Base-by-base conservation (phyloP, 495 filamentous ascomycete species). In the Daldinia decipiens region DNA sequence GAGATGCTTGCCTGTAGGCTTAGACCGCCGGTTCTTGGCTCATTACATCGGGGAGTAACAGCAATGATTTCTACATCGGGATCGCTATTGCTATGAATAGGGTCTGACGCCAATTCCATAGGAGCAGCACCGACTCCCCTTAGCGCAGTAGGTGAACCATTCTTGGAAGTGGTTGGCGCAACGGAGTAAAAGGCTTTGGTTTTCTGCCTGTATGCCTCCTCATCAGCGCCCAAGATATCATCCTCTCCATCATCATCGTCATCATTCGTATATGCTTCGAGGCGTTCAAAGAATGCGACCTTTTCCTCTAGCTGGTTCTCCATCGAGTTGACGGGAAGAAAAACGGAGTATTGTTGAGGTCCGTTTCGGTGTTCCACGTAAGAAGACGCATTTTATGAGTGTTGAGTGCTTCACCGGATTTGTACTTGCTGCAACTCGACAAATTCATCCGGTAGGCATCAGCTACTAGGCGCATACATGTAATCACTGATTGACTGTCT, bases 281-380 rank as follows among this genome's bases (percentile, higher is more conserved):
- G 53, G 43, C 57, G 52, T 45, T 74, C 68, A 62, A 77, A 77
- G 66, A 77, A 77, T 36, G 70, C 71, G 24, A 62, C 17, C 58
- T 77, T 77, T 13, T 77, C 73, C 58, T 68, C 57, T 50, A 77
- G 47, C 31, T 64, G 53, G 43, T 52, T 29, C 58, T 73, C 67
- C 75, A 76, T 77, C 45, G 47, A 26, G 38, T 52, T 55, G 17
- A 34, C 11, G 31, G 9, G n/a, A 61, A 40, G 56, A 59, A 39
- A 27, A 8, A 53, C 12, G 26, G 15, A 56, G 34, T 39, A 29
- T 61, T 2, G n/a, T 24, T 47, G 57, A 38, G 4, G 38, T 17
- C 43, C 43, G 43, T 47, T 39, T 7, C 13, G 39, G 21, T 43
- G 13, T 61, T 12, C 21, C 39, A 53, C 12, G 31, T 24, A 19